Conservation (phyloP, 2,329 filamentous ascomycete species). For the Penicillium sp. region DNA sequence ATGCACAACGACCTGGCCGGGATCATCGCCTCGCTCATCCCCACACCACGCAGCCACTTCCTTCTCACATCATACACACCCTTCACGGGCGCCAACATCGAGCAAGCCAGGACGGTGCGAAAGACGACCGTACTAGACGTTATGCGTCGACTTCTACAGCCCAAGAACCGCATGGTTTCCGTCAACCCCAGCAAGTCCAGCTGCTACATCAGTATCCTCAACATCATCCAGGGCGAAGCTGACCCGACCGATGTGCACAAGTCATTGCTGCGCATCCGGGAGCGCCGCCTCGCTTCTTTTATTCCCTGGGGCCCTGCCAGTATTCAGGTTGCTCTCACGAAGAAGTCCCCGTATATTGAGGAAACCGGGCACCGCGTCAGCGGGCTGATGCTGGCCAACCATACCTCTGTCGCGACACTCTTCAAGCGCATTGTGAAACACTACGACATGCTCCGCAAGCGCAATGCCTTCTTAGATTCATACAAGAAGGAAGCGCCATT, state of each 20-base stretch:
- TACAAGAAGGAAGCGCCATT: slow-evolving; percentile 97
- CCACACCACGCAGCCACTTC: slow-evolving; percentile 95
- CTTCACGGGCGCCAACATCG: slow-evolving; percentile 93
- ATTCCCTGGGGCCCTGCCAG: slow-evolving; percentile 98
- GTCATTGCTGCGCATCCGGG: slow-evolving; percentile 90
- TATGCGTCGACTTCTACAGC: slow-evolving; percentile 91
- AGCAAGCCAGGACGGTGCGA: slow-evolving; percentile 94
- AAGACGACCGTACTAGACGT: slow-evolving; percentile 98
- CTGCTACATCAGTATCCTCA: slow-evolving; percentile 98
- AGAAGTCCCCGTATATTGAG: slow-evolving; percentile 92
- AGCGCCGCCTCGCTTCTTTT: slow-evolving; percentile 89
- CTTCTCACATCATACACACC: slow-evolving; percentile 98
- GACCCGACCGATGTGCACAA: slow-evolving; percentile 98
- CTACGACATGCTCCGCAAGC: slow-evolving; percentile 91
- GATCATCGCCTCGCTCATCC: slow-evolving; percentile 92
- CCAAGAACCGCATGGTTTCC: slow-evolving; percentile 99
- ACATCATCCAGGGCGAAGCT: slow-evolving; percentile 98
- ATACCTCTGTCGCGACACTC: slow-evolving; percentile 92
- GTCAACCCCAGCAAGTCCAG: slow-evolving; percentile 93
- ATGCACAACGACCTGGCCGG: slow-evolving; percentile 99
- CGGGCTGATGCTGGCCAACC: slow-evolving; percentile 95
- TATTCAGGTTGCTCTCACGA: slow-evolving; percentile 94
- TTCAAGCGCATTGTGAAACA: slow-evolving; percentile 92
- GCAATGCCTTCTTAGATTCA: slow-evolving; percentile 91
- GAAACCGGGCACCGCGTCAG: slow-evolving; percentile 85